These are phyloP conservation scores for Chernovozyma aurita DNA, from an alignment of 1,139 yeast genomes.

Conservation along the genomic window DNA sequence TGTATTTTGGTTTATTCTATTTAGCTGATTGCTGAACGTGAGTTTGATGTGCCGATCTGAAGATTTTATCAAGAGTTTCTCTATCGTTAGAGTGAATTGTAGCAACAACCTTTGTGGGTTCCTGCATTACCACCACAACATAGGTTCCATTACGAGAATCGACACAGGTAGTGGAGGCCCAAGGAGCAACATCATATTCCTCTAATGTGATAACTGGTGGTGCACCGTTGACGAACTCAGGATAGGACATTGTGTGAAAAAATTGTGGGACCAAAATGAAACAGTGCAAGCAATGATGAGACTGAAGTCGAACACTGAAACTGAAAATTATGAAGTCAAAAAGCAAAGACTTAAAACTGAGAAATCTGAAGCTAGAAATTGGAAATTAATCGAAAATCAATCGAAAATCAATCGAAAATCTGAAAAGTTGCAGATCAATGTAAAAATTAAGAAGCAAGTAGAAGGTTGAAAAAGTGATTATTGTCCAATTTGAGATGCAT, in stretches of 20 bases:
- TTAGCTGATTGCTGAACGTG: slow-evolving; percentile 13
- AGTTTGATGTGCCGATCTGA: slow-evolving; percentile 41
- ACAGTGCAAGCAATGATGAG: no score
- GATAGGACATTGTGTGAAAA: slow-evolving; percentile 25
- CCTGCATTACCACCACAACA: slow-evolving; percentile 45
- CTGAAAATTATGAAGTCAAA: no score
- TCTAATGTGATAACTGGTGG: slow-evolving; percentile 45
- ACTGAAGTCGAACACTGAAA: no score
- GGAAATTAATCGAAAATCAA: no score
- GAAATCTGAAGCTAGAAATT: no score
- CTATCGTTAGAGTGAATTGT: slow-evolving; percentile 31
- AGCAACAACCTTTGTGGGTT: slow-evolving; percentile 43
- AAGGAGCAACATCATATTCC: slow-evolving; percentile 48
- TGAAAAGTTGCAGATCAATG: no score
- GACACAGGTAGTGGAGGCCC: slow-evolving; percentile 50
- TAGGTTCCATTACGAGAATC: slow-evolving; percentile 33
- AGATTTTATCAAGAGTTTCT: slow-evolving; percentile 38
- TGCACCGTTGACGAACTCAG: slow-evolving; percentile 39
- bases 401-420: no score
- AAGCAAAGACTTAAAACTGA: no score
- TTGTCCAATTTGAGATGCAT: no score
- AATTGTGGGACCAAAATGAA: no score
- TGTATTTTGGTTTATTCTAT: not conserved
- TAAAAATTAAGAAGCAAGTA: no score
- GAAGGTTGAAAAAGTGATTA: no score